A percentile compares a stretch with the other conserved stretches of the same genome.
Conservation (phyloP, 805 yeast genomes). For the Debaryomyces maramus region DNA sequence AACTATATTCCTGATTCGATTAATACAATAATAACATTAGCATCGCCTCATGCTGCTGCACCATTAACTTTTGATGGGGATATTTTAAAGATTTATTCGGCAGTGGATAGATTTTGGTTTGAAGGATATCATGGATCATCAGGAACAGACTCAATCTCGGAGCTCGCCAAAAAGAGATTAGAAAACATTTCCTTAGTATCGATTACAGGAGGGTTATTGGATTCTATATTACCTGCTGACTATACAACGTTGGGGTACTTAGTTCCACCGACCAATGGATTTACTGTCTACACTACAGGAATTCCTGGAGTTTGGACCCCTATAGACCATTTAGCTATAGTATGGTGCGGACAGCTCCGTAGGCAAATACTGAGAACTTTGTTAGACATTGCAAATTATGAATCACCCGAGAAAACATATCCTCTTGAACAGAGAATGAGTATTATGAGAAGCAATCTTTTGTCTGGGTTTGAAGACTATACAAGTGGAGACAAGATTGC, state of each 20-base stretch:
- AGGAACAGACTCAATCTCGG: constrained; percentile 11
- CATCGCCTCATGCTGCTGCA: constrained; percentile 90
- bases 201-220: constrained; percentile 84
- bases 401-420: constrained; percentile 49
- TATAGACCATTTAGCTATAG: constrained; percentile 90
- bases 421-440: constrained; percentile 58
- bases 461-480: constrained; percentile 59
- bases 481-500: constrained; percentile 26
- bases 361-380: constrained; percentile 58
- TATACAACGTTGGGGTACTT: constrained; percentile 74
- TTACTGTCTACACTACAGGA: constrained; percentile 80
- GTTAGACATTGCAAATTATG: constrained; percentile 56
- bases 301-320: constrained; percentile 93
- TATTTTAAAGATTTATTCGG: constrained; percentile 67
- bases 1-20: constrained; percentile 72
- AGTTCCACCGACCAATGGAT: constrained; percentile 73
- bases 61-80: constrained; percentile 95
- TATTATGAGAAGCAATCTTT: constrained; percentile 44
- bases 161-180: constrained; percentile 48
- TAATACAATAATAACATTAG: constrained; percentile 79
- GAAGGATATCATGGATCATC: constrained; percentile 45
- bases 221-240: constrained; percentile 83
- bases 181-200: constrained; percentile 70
- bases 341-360: constrained; percentile 92
- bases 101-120: constrained; percentile 80